Base-by-base conservation (phyloP, 768 basidiomycete genomes). In the Mycena galopus region DNA sequence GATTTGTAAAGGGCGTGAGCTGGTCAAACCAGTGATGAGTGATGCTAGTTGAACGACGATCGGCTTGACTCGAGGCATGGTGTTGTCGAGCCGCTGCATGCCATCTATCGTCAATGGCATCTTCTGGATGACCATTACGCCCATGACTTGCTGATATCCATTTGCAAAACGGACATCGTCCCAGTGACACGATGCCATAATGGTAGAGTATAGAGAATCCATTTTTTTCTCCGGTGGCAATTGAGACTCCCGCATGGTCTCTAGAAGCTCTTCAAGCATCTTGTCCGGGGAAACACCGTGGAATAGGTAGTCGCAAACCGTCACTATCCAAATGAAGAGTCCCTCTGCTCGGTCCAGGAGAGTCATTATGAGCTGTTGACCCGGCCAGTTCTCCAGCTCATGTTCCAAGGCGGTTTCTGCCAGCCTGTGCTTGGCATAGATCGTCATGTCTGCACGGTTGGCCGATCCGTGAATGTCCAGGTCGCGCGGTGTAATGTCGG, bases 251-350 rank as follows among this genome's bases (percentile, higher is more conserved):
- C 64, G n/a, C 53, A 62, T 19, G 50, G 56, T 37, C 32, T 67
- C 29, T 23, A 71, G 30, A 35, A 76, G 66, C 14, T 47, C 30
- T 12, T 59, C 29, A 19, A 76, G 61, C 27, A 73, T 65, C 56
- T 76, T 69, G 57, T 71, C 73, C 23, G 72, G 75, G 27, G 63
- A 59, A 4, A 51, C n/a, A 4, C 32, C 66, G 42, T 19, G 50
- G 44, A 27, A 33, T 16, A 78, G 47, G 47, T 78, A 76, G 33
- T 76, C 71, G 39, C 67, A 72, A 37, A 76, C 56, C 12, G 74
- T 72, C 6, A 69, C 69, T 16, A 73, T 73, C 75, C 78, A 78
- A 32, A 77, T 70, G 67, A 79, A 79, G 17, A 78, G 67, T 10
- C 78, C 78, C 39, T 73, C 78, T 23, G 75, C 73, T 53, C 58